Percentiles rank a stretch among this genome's conserved stretches.
Conservation (phyloP, 768 basidiomycete genomes). For the Plicaturopsis crispa region DNA sequence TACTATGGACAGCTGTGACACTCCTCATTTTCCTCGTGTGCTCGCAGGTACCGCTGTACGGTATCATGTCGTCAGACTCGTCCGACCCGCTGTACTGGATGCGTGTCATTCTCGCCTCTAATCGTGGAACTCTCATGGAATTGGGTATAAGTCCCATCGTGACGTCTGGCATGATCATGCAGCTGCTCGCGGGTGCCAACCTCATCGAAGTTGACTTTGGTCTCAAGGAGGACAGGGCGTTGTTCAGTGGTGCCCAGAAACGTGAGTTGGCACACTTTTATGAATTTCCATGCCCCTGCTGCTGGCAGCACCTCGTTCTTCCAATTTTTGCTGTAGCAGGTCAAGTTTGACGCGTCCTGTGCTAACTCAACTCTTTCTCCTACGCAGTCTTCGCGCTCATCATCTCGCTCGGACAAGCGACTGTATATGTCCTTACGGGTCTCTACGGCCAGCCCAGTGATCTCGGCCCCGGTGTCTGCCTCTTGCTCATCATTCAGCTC, state of each 20-base stretch:
- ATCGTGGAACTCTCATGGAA: slow-evolving; percentile 99
- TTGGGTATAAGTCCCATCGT: slow-evolving; percentile 97
- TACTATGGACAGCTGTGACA: slow-evolving; percentile 98
- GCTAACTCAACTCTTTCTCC: slow-evolving; percentile 3
- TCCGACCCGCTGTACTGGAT: slow-evolving; percentile 99
- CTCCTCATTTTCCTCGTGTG: slow-evolving; percentile 99
- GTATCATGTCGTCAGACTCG: slow-evolving; percentile 99
- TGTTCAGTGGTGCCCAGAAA: slow-evolving; percentile 97
- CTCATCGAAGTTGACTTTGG: slow-evolving; percentile 96
- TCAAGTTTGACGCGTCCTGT: no score
- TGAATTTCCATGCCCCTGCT: no score
- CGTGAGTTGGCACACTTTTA: slow-evolving; percentile 41
- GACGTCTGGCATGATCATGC: slow-evolving; percentile 99
- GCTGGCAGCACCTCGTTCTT: not conserved
- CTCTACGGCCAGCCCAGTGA: slow-evolving; percentile 92
- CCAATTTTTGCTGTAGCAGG: not conserved
- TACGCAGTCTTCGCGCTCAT: slow-evolving; percentile 95
- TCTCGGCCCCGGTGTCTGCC: slow-evolving; percentile 93
- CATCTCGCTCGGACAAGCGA: slow-evolving; percentile 93
- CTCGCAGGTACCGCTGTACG: slow-evolving; percentile 98
- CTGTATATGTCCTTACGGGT: slow-evolving; percentile 94
- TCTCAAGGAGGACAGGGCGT: slow-evolving; percentile 92
- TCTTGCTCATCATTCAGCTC: slow-evolving; percentile 94
- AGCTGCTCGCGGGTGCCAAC: slow-evolving; percentile 95
- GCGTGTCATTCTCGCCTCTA: slow-evolving; percentile 98